phyloP scores from a whole-genome alignment of 1,284 basidiomycete species.

The Lentinula novae-zelandiae region DNA sequence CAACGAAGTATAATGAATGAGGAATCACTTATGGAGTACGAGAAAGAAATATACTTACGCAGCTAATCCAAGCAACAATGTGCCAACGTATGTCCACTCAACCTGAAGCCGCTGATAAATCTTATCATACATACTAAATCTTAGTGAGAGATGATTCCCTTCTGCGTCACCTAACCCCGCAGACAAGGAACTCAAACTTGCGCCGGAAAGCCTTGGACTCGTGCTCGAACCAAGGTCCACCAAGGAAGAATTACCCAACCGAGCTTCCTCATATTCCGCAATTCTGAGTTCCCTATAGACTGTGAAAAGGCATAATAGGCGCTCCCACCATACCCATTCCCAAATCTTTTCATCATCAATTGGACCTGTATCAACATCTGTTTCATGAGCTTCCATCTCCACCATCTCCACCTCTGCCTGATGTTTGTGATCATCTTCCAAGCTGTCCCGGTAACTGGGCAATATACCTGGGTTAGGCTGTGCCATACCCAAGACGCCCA shows the following conservation, averaged over 20 bases:
- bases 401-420: not conserved
- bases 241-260: not conserved
- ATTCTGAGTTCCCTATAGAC: slow-evolving; percentile 45
- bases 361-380: not conserved
- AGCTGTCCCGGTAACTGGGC: not conserved
- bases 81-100: slow-evolving; percentile 53
- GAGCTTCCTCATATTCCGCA: not conserved
- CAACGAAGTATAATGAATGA: not conserved
- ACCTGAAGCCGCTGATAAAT: slow-evolving; percentile 37
- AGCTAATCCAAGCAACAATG: slow-evolving; percentile 47
- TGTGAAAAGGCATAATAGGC: slow-evolving; percentile 45
- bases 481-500: not conserved
- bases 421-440: not conserved
- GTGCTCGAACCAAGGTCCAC: not conserved
- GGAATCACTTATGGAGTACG: not conserved
- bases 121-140: slow-evolving; percentile 42
- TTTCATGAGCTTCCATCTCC: not conserved
- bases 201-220: not conserved
- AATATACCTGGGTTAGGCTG: slow-evolving; percentile 7
- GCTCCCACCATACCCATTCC: slow-evolving; percentile 32
- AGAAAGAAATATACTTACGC: slow-evolving; percentile 31
- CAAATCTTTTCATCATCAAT: slow-evolving; percentile 31
- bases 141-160: not conserved
- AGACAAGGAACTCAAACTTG: not conserved
- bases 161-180: not conserved